These are phyloP conservation scores for Coniochaeta prunicola DNA, from an alignment of 2,329 filamentous ascomycete genomes.

Conservation along the genomic window DNA sequence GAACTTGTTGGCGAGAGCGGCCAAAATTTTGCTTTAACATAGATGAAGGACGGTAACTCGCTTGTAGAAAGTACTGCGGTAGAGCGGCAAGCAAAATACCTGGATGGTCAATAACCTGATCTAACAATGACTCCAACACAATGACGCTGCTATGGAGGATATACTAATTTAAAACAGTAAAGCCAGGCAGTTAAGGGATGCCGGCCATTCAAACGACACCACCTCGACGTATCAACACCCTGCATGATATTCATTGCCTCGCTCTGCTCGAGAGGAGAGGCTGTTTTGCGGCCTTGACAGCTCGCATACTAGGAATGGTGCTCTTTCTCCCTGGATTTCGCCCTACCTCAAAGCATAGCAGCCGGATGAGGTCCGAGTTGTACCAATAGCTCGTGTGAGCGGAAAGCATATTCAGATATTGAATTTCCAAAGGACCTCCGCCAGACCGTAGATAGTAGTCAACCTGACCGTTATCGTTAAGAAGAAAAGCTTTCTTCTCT, in stretches of 20 bases:
- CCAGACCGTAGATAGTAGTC: slow-evolving; percentile 83
- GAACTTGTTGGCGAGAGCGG: not conserved
- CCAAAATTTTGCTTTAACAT: not conserved
- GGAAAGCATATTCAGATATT: slow-evolving; percentile 94
- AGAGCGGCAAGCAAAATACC: not conserved
- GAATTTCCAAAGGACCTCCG: slow-evolving; percentile 82
- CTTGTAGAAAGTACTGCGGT: not conserved
- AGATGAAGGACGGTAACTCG: not conserved
- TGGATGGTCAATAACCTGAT: too few species aligned
- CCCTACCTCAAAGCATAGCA: slow-evolving; percentile 84
- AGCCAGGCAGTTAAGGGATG: not conserved
- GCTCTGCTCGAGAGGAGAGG: not conserved
- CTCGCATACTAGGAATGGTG: slow-evolving; percentile 51
- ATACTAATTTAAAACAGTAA: not conserved
- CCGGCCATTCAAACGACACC: not conserved
- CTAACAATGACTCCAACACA: not conserved
- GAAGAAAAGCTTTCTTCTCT: slow-evolving; percentile 75
- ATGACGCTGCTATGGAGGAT: not conserved
- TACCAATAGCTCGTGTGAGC: slow-evolving; percentile 95
- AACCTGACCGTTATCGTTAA: slow-evolving; percentile 96
- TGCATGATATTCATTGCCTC: not conserved
- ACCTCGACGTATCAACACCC: not conserved
- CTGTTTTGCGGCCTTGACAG: slow-evolving; percentile 35
- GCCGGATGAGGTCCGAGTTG: slow-evolving; percentile 77
- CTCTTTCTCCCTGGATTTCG: slow-evolving; percentile 59